Evolutionary conservation across 306 rosid genomes (phyloP).

Genomic region (Myrica gale): DNA sequence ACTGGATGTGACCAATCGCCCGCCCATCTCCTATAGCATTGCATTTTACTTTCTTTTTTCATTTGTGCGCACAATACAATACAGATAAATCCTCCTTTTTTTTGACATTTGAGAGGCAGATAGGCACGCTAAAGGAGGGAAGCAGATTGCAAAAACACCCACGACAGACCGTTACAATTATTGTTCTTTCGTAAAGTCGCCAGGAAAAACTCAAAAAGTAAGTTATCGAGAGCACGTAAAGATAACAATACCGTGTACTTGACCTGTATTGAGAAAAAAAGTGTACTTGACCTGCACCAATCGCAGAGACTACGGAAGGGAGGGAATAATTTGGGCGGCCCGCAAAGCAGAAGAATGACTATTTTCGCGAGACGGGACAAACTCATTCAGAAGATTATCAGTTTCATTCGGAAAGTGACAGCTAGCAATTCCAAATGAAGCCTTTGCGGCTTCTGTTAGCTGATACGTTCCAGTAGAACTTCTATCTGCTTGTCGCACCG

Average conservation of each 20-base stretch:
- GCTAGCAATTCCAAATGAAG: neutral
- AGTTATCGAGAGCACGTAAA: neutral
- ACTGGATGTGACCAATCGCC: too few relatives aligned
- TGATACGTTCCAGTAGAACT: too few relatives aligned
- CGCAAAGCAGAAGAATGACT: neutral
- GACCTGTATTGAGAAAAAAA: too few relatives aligned
- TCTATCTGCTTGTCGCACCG: neutral
- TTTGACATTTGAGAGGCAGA: neutral
- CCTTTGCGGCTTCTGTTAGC: neutral
- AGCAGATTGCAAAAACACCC: neutral
- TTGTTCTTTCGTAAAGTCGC: slow-evolving; percentile 4
- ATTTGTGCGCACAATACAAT: too few relatives aligned
- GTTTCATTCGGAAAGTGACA: neutral
- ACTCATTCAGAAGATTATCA: neutral
- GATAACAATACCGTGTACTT: neutral
- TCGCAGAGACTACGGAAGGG: neutral
- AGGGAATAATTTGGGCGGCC: slow-evolving; percentile 1
- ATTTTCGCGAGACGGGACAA: neutral
- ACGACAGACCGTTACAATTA: neutral
- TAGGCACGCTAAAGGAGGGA: neutral
- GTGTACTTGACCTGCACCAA: neutral
- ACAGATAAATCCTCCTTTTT: too few relatives aligned
- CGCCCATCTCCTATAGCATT: too few relatives aligned
- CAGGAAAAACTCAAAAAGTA: neutral
- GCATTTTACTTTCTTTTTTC: too few relatives aligned